Percentiles rank a stretch among this genome's conserved stretches.
phyloP scores from a whole-genome alignment of 306 rosid genomes.

The Quercus suber region DNA sequence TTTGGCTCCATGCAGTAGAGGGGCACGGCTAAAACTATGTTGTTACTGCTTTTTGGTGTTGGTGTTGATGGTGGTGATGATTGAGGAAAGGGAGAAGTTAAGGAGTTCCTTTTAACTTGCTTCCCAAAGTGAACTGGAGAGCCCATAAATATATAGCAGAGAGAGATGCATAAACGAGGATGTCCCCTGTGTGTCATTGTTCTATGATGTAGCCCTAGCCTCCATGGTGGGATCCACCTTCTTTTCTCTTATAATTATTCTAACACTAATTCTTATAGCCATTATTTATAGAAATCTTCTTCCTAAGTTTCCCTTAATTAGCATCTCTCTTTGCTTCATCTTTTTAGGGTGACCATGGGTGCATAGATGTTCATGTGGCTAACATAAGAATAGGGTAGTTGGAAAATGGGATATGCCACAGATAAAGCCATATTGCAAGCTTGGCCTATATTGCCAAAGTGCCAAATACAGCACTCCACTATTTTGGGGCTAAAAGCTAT shows the following conservation, averaged over 20 bases:
- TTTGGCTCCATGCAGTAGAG: constrained; percentile 55
- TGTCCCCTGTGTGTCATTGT: constrained; percentile 26
- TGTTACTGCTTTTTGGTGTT: constrained; percentile 4
- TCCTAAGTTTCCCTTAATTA: neutral
- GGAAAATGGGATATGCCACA: neutral
- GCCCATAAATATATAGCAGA: constrained; percentile 47
- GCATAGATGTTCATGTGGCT: constrained; percentile 5
- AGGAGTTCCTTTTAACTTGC: constrained; percentile 49
- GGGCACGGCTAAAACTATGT: constrained; percentile 39
- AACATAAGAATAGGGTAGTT: constrained; percentile 3
- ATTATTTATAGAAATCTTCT: neutral
- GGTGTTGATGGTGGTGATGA: constrained; percentile 15
- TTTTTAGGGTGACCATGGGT: constrained; percentile 6
- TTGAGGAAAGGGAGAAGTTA: constrained; percentile 37
- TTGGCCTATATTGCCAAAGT: neutral
- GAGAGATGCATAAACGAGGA: constrained; percentile 18
- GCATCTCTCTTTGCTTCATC: constrained; percentile 3
- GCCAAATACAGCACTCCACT: constrained; percentile 8
- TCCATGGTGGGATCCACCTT: constrained; percentile 49
- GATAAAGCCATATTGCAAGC: constrained; percentile 12
- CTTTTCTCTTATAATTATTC: constrained; percentile 49
- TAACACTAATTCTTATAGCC: constrained; percentile 24
- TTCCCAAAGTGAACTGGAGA: constrained; percentile 27
- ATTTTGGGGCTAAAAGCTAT: constrained; percentile 19
- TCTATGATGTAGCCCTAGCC: constrained; percentile 20